Evolutionary conservation across 768 basidiomycete species (phyloP), one percentile per base, ranked within the genome.

Genomic region (Daedalea quercina): DNA sequence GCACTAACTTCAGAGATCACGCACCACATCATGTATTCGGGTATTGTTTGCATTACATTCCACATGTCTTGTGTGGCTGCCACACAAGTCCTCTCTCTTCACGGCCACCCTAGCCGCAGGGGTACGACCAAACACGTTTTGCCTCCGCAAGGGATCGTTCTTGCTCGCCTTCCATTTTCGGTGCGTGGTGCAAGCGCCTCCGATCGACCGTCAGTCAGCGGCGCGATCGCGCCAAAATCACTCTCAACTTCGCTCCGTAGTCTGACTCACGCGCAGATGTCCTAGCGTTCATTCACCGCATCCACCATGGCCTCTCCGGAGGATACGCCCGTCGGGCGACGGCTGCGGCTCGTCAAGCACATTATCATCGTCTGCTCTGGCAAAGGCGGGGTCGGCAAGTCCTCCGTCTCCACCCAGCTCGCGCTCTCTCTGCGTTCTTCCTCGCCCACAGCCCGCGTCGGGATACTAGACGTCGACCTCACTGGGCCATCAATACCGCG

Each of bases 331-430:
- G 79, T 91, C 51, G 76, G 82, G 20, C 73, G 81, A 60, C 85
- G 94, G 37, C 74, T 98, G 17, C 69, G 75, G 53, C 72, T 75
- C 1, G 82, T 99, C 60, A 85, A 86, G 59, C 80, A 93, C 61
- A 82, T 99, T 66, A 82, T 99, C 59, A 82, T 98, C 57, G 92
- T 99, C 52, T 79, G 94, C 37, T 91, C 94, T 0, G 96, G 96
- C 8, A 99, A 99, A 69, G 96, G 96, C 31, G 96, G 95, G 33
- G 96, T 98, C 40, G 96, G 96, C 52, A 99, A 99, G 72, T 97
- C 94, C n/a, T 95, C 93, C 1, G 87, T 97, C 22, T 84, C 92
- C 1, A 81, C 87, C 7, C 96, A 98, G 61, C 78, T 98, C 26
- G 94, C 96, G 0, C 79, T 98, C 47, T 90, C 84, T 56, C 82